Evolutionary conservation across 345 rosid genomes (phyloP).

Genomic region (Carallia pectinifolia): DNA sequence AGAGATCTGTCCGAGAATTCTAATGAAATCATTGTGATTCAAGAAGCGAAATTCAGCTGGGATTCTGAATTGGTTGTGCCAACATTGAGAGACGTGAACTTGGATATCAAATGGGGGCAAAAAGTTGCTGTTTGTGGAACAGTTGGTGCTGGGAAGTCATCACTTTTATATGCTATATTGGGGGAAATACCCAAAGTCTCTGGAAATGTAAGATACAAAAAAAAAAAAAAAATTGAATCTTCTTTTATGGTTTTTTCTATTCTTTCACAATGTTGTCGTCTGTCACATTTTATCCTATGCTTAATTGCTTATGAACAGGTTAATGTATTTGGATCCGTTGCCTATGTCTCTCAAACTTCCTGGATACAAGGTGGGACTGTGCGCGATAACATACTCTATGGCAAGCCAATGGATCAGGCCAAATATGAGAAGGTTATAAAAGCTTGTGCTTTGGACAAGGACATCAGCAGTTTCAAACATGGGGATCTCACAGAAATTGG

Average conservation of each 20-base stretch:
- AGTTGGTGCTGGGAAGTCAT: constrained; percentile 75
- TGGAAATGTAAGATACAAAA: constrained; percentile 29
- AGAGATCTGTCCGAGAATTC: constrained; percentile 30
- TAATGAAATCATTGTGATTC: constrained; percentile 35
- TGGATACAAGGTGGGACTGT: constrained; percentile 85
- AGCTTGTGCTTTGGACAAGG: constrained; percentile 57
- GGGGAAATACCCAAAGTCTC: constrained; percentile 63
- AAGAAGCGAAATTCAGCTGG: constrained; percentile 56
- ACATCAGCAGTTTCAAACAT: constrained; percentile 43
- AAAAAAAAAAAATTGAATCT: no score
- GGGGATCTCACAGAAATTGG: constrained; percentile 73
- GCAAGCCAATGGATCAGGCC: constrained; percentile 17
- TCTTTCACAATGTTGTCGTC: not conserved
- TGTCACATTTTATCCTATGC: not conserved
- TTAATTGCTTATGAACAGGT: constrained; percentile 17
- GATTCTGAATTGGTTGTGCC: constrained; percentile 34
- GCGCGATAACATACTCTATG: constrained; percentile 33
- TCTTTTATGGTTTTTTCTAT: no score
- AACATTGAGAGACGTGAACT: constrained; percentile 48
- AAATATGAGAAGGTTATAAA: constrained; percentile 43
- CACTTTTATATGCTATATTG: constrained; percentile 58
- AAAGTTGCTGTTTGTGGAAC: constrained; percentile 68
- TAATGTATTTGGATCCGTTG: constrained; percentile 53
- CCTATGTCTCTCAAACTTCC: constrained; percentile 70
- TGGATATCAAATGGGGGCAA: constrained; percentile 52